phyloP scores from a whole-genome alignment of 1,284 basidiomycete species.

The Trichosporon inkin region DNA sequence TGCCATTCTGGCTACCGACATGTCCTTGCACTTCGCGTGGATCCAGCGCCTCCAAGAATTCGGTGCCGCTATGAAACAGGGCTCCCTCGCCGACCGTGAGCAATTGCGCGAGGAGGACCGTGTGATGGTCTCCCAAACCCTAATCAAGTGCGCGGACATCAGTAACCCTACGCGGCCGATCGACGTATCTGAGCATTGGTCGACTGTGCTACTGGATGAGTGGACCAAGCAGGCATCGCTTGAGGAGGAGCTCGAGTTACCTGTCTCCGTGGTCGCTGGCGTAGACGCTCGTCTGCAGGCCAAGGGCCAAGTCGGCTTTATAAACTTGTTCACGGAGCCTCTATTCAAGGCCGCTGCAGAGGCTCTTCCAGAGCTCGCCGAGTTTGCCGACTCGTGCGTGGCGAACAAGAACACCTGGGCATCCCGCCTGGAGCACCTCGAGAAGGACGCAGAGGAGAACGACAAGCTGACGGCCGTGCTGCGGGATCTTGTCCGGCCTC shows the following conservation, averaged over 20 bases:
- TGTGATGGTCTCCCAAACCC: constrained; percentile 75
- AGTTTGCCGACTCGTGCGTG: constrained; percentile 61
- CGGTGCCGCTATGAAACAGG: constrained; percentile 31
- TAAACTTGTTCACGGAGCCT: constrained; percentile 73
- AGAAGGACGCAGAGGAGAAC: constrained; percentile 18
- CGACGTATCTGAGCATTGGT: constrained; percentile 83
- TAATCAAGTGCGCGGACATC: constrained; percentile 95
- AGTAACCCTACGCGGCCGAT: constrained; percentile 93
- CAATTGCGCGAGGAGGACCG: constrained; percentile 53
- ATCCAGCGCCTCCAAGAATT: constrained; percentile 62
- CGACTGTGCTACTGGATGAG: constrained; percentile 75
- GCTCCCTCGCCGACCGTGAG: constrained; percentile 11
- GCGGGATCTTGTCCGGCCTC: constrained; percentile 28
- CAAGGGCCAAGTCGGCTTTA: constrained; percentile 83
- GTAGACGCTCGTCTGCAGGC: constrained; percentile 68
- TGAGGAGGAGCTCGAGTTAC: constrained; percentile 70
- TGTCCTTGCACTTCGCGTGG: constrained; percentile 81
- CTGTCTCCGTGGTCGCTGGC: constrained; percentile 61
- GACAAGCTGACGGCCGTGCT: constrained; percentile 16
- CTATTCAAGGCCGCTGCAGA: constrained; percentile 69
- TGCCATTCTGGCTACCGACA: constrained; percentile 85
- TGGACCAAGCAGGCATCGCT: constrained; percentile 82
- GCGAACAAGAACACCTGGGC: constrained; percentile 66
- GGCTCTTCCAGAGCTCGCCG: constrained; percentile 67
- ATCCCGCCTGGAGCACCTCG: constrained; percentile 54